These are phyloP conservation scores for Solanum arcanum DNA, from an alignment of 257 asterid genomes.

Conservation along the genomic window DNA sequence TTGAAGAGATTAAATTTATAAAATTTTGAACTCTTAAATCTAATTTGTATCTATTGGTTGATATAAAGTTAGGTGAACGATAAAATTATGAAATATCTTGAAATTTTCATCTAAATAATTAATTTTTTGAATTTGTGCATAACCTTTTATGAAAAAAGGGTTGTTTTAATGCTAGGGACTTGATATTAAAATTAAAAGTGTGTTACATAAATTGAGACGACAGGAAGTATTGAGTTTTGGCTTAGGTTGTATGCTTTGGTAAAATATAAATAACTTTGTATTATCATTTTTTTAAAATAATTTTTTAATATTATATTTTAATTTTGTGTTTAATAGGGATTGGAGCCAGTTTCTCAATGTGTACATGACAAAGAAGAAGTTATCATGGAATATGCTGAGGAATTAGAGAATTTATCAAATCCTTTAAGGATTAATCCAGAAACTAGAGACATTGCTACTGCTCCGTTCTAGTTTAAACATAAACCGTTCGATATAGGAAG, in stretches of 20 bases:
- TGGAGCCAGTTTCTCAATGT: slow-evolving; percentile 25
- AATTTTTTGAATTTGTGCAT: too few species aligned
- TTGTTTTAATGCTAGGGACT: too few species aligned
- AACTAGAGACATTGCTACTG: slow-evolving; percentile 24
- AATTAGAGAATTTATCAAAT: neutral
- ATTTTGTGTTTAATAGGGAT: slow-evolving; percentile 13
- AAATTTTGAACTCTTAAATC: too few species aligned
- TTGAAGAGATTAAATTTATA: too few species aligned
- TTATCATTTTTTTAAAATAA: neutral
- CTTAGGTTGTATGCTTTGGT: too few species aligned
- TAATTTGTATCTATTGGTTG: neutral
- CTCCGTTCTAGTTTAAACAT: slow-evolving; percentile 19
- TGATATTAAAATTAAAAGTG: too few species aligned
- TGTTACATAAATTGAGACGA: too few species aligned
- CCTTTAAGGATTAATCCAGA: neutral
- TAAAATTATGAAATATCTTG: too few species aligned
- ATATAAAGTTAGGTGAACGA: neutral
- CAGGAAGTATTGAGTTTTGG: too few species aligned
- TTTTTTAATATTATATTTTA: neutral
- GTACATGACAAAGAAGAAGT: neutral
- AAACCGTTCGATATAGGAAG: accelerated
- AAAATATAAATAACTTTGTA: neutral
- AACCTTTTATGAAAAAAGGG: too few species aligned
- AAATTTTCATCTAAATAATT: too few species aligned
- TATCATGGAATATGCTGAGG: neutral